Evolutionary conservation across 345 rosid species (phyloP).

Genomic region (Odontarrhena argentea): DNA sequence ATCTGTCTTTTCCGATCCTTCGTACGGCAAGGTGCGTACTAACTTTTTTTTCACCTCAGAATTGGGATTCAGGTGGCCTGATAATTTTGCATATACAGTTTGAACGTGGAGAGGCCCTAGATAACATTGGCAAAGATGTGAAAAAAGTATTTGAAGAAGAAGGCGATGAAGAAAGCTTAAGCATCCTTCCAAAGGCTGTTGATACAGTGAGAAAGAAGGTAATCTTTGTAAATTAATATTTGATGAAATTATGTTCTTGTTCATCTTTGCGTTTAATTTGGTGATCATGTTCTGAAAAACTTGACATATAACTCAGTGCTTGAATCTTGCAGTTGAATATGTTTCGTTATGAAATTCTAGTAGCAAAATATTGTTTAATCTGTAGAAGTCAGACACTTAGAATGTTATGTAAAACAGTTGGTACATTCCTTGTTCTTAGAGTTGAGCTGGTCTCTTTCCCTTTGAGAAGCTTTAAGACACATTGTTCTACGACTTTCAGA

Average conservation of each 20-base stretch:
- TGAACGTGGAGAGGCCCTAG: slow-evolving; percentile 97
- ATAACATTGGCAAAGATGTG: slow-evolving; percentile 72
- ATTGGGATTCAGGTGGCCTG: slow-evolving; percentile 4
- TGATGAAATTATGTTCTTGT: not conserved
- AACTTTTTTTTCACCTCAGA: slow-evolving; percentile 27
- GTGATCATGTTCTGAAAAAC: not conserved
- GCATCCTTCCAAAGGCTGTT: slow-evolving; percentile 72
- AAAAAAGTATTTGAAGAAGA: slow-evolving; percentile 71
- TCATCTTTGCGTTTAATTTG: slow-evolving; percentile 30
- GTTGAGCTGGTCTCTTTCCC: slow-evolving; percentile 7
- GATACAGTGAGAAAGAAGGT: slow-evolving; percentile 94
- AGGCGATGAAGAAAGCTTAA: slow-evolving; percentile 83
- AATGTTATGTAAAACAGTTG: not conserved
- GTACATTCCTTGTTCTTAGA: slow-evolving; percentile 2
- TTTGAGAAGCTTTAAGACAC: slow-evolving; percentile 14
- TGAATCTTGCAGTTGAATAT: not conserved
- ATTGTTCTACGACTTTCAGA: not conserved
- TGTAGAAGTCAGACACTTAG: not conserved
- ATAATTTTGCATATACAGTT: slow-evolving; percentile 52
- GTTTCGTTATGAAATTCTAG: not conserved
- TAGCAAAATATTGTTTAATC: not conserved
- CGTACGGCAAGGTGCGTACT: slow-evolving; percentile 77
- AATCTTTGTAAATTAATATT: slow-evolving; percentile 17
- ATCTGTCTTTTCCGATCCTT: slow-evolving; percentile 79
- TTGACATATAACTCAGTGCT: slow-evolving; percentile 16